Evolutionary conservation across 495 filamentous ascomycete genomes (phyloP), one percentile per base, ranked within the genome.

Genomic region (Apodospora peruviana): DNA sequence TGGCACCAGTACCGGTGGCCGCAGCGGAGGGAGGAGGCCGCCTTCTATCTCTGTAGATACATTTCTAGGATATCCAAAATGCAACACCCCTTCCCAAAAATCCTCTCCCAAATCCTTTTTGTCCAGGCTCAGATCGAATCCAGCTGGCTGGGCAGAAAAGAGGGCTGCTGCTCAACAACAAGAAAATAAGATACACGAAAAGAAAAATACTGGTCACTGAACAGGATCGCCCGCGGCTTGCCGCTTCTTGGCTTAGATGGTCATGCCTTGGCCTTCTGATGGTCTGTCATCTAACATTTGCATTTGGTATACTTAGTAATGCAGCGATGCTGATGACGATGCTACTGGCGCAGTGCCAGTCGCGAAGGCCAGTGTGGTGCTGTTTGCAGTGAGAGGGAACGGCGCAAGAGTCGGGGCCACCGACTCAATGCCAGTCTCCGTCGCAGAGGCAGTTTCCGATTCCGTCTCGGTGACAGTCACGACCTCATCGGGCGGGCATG

Each of bases 401-500:
- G 65, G 65, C 23, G 56, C 34, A 21, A 62, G 50, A 20, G 61
- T 67, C 2, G 60, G 48, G 10, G 63, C 61, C 20, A 57, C 56
- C 17, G 47, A 14, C 37, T 40, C 37, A 14, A 18, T 9, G 2
- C 37, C 37, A 14, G 27, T 32, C 27, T 32, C 27, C 27, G 27
- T 7, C 7, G 27, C 27, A 7, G 27, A 32, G 27, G 27, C 14
- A 14, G 27, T 32, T 14, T 32, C 27, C 7, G 27, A 7, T 7
- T 7, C 27, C 27, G 27, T 32, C 37, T 59, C 44, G 35, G 53
- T 51, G 35, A 59, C 50, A 24, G 65, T 62, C 23, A 56, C 50
- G 22, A 43, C 40, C 58, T 62, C 59, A 45, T 68, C 68, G 16
- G 65, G 48, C 8, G 58, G 53, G 57, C 64, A 68, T 19, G 56